phyloP scores from a whole-genome alignment of 768 basidiomycete species.

The button mushroom (Agaricus bisporus) region DNA sequence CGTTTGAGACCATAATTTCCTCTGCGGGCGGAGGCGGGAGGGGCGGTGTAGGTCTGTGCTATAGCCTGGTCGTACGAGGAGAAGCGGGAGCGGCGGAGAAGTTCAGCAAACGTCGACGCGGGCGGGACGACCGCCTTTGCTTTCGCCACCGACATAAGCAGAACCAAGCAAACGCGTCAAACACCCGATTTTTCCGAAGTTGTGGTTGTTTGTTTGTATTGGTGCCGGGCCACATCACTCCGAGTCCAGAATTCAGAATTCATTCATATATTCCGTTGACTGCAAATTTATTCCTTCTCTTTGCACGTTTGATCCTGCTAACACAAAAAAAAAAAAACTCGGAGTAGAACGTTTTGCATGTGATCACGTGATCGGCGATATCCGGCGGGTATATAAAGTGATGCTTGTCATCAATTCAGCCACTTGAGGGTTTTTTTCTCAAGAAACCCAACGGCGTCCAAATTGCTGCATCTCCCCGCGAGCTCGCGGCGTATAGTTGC shows the following conservation, averaged over 20 bases:
- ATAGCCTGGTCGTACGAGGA: slow-evolving; percentile 73
- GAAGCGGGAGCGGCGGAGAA: slow-evolving; percentile 80
- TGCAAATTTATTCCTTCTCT: too few relatives aligned
- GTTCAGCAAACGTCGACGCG: slow-evolving; percentile 66
- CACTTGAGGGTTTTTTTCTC: slow-evolving; percentile 8
- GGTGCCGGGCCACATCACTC: too few relatives aligned
- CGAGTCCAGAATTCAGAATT: too few relatives aligned
- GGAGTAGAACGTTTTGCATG: too few relatives aligned
- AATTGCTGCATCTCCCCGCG: slow-evolving; percentile 60
- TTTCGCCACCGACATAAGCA: slow-evolving; percentile 18
- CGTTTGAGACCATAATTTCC: slow-evolving; percentile 88
- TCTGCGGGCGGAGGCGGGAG: slow-evolving; percentile 62
- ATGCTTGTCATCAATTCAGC: not conserved
- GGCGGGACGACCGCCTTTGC: slow-evolving; percentile 22
- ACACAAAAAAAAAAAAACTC: too few relatives aligned
- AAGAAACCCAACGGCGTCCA: slow-evolving; percentile 53
- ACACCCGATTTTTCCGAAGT: too few relatives aligned
- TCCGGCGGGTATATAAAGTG: slow-evolving; percentile 26
- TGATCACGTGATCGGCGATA: slow-evolving; percentile 9
- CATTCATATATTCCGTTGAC: too few relatives aligned
- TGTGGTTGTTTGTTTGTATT: too few relatives aligned
- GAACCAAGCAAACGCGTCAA: too few relatives aligned
- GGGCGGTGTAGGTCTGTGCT: slow-evolving; percentile 70
- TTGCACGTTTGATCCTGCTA: too few relatives aligned
- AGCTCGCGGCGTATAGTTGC: slow-evolving; percentile 13